Evolutionary conservation across 768 basidiomycete genomes (phyloP).

Genomic region (Kwoniella bestiolae): DNA sequence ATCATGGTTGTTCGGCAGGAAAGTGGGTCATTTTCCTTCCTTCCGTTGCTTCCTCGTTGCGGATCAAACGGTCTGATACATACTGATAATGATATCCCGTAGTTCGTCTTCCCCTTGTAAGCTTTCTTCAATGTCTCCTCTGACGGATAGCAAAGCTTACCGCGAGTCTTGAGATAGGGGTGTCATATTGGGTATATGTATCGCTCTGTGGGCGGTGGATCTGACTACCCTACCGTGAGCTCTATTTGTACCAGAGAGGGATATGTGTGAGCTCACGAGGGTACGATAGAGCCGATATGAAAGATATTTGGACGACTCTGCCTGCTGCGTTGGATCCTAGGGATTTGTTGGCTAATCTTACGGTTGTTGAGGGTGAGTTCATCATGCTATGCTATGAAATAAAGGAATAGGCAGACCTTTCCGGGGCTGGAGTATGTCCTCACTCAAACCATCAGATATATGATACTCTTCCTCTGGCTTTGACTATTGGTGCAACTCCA

Average conservation of each 20-base stretch:
- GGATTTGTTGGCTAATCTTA: constrained; percentile 50
- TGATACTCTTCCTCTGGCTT: no score
- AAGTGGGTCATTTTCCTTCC: constrained; percentile 27
- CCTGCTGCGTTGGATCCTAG: constrained; percentile 45
- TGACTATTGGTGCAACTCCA: no score
- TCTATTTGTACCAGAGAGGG: background rate
- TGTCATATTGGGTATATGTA: constrained; percentile 38
- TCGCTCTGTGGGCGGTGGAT: constrained; percentile 38
- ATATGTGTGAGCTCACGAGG: constrained; percentile 2
- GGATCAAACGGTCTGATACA: background rate
- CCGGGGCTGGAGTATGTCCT: no score
- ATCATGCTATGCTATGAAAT: no score
- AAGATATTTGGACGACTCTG: constrained; percentile 43
- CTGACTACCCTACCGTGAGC: constrained; percentile 40
- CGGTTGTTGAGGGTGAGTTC: constrained; percentile 43
- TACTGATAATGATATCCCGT: background rate
- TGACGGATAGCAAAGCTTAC: background rate
- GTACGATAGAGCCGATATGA: constrained; percentile 36
- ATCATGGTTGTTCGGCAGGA: constrained; percentile 51
- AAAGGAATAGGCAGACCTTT: no score
- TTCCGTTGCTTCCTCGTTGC: background rate
- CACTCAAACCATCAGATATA: no score
- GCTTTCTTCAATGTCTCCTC: constrained; percentile 3
- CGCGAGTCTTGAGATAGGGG: constrained; percentile 35
- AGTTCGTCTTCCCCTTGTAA: constrained; percentile 52